phyloP scores from a whole-genome alignment of 73 alveolate species.

The Tetrahymena borealis region DNA sequence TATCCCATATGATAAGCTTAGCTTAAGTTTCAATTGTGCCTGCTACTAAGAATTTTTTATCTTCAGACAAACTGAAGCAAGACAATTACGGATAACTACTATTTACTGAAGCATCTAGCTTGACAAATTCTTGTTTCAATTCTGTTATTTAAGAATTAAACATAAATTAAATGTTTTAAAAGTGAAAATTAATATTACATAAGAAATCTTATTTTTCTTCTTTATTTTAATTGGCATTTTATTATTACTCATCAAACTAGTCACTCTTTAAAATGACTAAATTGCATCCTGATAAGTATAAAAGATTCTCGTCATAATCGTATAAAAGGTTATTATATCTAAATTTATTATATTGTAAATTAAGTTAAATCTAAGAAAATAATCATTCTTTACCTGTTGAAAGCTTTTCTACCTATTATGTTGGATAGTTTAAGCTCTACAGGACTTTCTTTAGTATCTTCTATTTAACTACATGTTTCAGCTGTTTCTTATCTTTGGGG shows the following conservation, averaged over 20 bases:
- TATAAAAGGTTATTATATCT: constrained; percentile 88
- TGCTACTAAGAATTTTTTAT: constrained; percentile 58
- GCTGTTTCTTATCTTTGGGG: constrained; percentile 60
- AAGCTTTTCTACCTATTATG: constrained; percentile 86
- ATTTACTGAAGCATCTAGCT: constrained; percentile 21
- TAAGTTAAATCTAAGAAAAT: background rate
- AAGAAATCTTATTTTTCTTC: background rate
- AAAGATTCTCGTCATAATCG: constrained; percentile 82
- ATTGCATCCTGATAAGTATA: constrained; percentile 74
- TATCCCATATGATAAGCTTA: constrained; percentile 77
- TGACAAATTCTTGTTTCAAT: constrained; percentile 16
- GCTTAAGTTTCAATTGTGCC: constrained; percentile 80
- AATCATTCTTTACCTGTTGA: constrained; percentile 46
- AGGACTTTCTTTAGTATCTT: constrained; percentile 39
- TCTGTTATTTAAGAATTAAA: background rate
- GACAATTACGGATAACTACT: constrained; percentile 61
- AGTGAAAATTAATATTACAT: background rate
- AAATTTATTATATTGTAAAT: background rate
- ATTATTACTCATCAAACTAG: constrained; percentile 12
- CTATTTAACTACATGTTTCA: constrained; percentile 57
- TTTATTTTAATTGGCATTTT: background rate
- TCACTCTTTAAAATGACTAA: constrained; percentile 54
- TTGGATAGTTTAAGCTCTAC: constrained; percentile 25
- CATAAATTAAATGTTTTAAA: background rate
- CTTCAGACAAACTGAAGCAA: constrained; percentile 62